Evolutionary conservation across 75 land plant species (phyloP).

Genomic region (Pinus taeda): DNA sequence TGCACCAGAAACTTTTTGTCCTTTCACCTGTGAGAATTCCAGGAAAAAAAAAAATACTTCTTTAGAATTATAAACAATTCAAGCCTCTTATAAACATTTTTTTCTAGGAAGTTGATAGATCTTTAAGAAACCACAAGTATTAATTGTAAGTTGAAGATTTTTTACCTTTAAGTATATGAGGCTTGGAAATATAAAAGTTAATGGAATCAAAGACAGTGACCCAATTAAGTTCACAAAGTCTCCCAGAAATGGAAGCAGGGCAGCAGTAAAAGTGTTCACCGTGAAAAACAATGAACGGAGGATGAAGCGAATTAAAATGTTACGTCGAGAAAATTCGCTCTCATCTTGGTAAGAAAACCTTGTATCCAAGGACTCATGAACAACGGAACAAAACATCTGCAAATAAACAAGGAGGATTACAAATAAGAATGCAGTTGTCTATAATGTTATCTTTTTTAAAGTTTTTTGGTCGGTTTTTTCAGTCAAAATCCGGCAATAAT

Average conservation of each 20-base stretch:
- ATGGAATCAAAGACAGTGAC: constrained; percentile 32
- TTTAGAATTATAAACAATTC: neutral
- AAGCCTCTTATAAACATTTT: no score
- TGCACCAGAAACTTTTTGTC: constrained; percentile 14
- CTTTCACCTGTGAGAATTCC: constrained; percentile 29
- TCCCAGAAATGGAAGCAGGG: constrained; percentile 56
- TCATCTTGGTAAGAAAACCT: constrained; percentile 21
- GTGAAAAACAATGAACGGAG: constrained; percentile 25
- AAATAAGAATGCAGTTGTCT: neutral
- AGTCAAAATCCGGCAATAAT: no score
- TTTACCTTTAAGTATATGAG: constrained; percentile 48
- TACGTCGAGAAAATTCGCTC: constrained; percentile 19
- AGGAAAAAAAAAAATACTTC: neutral
- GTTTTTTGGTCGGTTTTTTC: no score
- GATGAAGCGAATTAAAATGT: constrained; percentile 20
- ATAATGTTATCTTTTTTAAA: no score
- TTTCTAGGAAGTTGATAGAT: neutral
- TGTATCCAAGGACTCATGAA: constrained; percentile 53
- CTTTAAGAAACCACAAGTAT: neutral
- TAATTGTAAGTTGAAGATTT: neutral
- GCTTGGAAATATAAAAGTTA: constrained; percentile 41
- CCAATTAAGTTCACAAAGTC: constrained; percentile 48
- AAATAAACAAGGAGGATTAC: neutral
- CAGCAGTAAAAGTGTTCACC: constrained; percentile 27
- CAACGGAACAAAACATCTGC: constrained; percentile 47